A percentile compares a stretch with the other conserved stretches of the same genome.
Evolutionary conservation across 805 yeast genomes (phyloP).

Genomic region (Pichia nakasei): DNA sequence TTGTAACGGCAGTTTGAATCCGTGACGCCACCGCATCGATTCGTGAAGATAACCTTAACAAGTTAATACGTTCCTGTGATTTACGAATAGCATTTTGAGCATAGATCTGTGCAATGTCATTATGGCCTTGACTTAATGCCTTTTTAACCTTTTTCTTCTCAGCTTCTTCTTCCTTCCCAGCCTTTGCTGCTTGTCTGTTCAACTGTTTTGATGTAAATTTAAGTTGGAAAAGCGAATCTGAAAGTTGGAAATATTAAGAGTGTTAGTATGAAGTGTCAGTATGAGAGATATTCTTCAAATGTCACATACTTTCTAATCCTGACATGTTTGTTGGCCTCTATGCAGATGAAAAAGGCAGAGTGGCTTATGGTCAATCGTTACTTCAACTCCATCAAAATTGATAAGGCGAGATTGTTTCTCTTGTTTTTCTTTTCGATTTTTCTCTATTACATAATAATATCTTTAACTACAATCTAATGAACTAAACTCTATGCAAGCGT

Average conservation of each 20-base stretch:
- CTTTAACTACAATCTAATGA: too few relatives aligned
- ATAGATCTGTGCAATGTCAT: constrained; percentile 86
- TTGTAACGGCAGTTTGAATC: constrained; percentile 96
- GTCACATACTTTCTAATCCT: constrained; percentile 34
- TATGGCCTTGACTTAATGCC: constrained; percentile 76
- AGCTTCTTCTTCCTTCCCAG: constrained; percentile 80
- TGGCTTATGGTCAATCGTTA: too few relatives aligned
- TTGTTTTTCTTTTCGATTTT: too few relatives aligned
- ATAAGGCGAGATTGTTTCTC: too few relatives aligned
- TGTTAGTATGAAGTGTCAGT: too few relatives aligned
- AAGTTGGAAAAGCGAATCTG: constrained; percentile 55
- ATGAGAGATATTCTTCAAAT: too few relatives aligned
- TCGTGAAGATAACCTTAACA: constrained; percentile 74
- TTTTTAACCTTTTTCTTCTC: constrained; percentile 88
- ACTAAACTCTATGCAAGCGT: too few relatives aligned
- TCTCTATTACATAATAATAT: too few relatives aligned
- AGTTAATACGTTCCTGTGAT: constrained; percentile 73
- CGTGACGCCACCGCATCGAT: constrained; percentile 94
- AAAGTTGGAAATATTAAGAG: constrained; percentile 8
- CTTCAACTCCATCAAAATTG: too few relatives aligned
- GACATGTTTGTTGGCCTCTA: constrained; percentile 21
- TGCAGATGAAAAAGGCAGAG: too few relatives aligned
- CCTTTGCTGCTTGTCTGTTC: constrained; percentile 79
- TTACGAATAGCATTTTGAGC: constrained; percentile 96
- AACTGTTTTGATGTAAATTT: constrained; percentile 92